Evolutionary conservation across 2,329 filamentous ascomycete species (phyloP).

Genomic region (Mycosphaerella sp.): DNA sequence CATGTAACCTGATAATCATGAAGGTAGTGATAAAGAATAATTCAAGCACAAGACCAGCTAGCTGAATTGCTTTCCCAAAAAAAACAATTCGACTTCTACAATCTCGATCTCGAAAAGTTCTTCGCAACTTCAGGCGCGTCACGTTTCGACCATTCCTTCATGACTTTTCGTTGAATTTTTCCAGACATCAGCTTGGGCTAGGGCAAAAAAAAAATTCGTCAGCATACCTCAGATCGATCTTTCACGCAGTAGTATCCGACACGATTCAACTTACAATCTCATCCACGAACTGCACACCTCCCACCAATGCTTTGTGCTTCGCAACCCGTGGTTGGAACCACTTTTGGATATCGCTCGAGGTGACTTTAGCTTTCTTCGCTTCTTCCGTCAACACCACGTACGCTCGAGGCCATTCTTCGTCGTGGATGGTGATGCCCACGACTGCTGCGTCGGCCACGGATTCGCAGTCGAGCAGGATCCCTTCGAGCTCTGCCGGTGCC

Average conservation of each 20-base stretch:
- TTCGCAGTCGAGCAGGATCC: constrained; percentile 47
- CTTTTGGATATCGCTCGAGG: constrained; percentile 33
- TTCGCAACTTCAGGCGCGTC: constrained; percentile 40
- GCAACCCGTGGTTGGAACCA: constrained; percentile 37
- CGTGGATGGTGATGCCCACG: constrained; percentile 48
- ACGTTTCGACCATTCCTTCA: constrained; percentile 53
- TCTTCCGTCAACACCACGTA: constrained; percentile 49
- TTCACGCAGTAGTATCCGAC: too few species aligned
- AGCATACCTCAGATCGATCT: too few species aligned
- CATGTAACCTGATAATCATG: too few species aligned
- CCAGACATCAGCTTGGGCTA: constrained; percentile 51
- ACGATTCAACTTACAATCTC: constrained; percentile 44
- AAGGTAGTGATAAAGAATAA: too few species aligned
- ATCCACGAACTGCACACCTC: constrained; percentile 47
- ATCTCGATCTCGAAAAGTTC: constrained; percentile 19
- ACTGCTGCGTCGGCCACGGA: constrained; percentile 51
- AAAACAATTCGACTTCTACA: constrained; percentile 11
- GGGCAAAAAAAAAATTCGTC: background rate
- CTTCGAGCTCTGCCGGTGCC: constrained; percentile 30
- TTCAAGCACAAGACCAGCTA: too few species aligned
- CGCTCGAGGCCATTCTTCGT: constrained; percentile 49
- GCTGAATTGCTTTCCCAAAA: constrained; percentile 32
- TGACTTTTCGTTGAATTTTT: constrained; percentile 53
- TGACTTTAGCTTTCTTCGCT: constrained; percentile 36
- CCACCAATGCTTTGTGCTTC: constrained; percentile 38